phyloP scores from a whole-genome alignment of 495 filamentous ascomycete species.

The Cladorrhinum samala region DNA sequence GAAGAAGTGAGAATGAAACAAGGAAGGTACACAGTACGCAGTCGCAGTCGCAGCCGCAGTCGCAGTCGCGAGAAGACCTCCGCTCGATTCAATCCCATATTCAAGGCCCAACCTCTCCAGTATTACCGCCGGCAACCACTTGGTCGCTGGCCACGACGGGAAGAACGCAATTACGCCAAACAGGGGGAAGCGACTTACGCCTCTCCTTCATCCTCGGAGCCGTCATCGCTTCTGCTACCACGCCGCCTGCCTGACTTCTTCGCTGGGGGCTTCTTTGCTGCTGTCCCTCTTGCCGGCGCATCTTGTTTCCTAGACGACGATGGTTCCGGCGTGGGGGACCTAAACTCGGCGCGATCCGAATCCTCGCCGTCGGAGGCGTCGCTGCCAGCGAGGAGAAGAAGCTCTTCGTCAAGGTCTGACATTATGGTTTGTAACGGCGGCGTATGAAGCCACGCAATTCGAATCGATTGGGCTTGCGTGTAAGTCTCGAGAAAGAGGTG shows the following conservation, averaged over 20 bases:
- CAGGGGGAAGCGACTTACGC: slow-evolving; percentile 54
- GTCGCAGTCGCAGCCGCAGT: neutral
- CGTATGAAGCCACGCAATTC: neutral
- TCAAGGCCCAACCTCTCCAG: neutral
- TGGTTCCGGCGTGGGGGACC: slow-evolving; percentile 28
- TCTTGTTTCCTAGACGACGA: slow-evolving; percentile 27
- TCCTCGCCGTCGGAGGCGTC: slow-evolving; percentile 49
- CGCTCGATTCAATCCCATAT: neutral
- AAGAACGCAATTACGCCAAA: neutral
- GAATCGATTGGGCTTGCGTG: neutral
- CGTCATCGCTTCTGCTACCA: slow-evolving; percentile 49
- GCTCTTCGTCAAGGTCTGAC: slow-evolving; percentile 79
- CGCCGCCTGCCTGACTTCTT: slow-evolving; percentile 39
- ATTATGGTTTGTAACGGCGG: slow-evolving; percentile 36
- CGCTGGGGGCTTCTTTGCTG: slow-evolving; percentile 43
- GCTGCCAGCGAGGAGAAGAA: slow-evolving; percentile 77
- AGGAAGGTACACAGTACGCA: neutral
- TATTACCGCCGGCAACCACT: neutral
- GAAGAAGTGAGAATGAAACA: neutral
- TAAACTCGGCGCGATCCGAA: slow-evolving; percentile 35
- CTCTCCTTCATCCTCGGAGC: slow-evolving; percentile 74
- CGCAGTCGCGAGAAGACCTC: neutral
- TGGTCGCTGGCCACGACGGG: neutral
- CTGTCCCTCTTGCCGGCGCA: slow-evolving; percentile 25
- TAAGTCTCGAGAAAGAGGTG: neutral